Conservation (phyloP, 2,329 filamentous ascomycete genomes). For the Pseudogymnoascus sp. region DNA sequence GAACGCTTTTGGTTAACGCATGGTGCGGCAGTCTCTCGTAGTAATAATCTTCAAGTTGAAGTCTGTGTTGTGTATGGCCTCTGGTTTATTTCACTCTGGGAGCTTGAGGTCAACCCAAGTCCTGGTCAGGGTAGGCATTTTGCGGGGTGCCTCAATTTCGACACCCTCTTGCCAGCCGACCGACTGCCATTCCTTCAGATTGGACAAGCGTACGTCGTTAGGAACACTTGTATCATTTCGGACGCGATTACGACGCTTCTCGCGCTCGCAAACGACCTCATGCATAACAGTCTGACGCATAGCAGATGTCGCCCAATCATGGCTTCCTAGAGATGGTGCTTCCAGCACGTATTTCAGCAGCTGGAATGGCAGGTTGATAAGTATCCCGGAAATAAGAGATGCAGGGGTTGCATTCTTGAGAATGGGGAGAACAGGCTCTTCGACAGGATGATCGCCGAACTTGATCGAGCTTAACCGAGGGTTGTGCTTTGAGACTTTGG, state of each 20-base stretch:
- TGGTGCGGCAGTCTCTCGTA: constrained; percentile 3
- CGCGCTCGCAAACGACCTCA: constrained; percentile 47
- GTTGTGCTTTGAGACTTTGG: constrained; percentile 33
- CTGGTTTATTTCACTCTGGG: constrained; percentile 6
- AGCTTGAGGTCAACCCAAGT: constrained; percentile 24
- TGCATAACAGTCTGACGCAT: constrained; percentile 41
- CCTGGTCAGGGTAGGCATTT: constrained; percentile 17
- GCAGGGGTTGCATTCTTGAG: constrained; percentile 29
- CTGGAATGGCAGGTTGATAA: constrained; percentile 62
- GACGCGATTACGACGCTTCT: constrained; percentile 39
- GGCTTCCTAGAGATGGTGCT: constrained; percentile 44
- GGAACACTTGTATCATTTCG: constrained; percentile 19
- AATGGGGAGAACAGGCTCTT: constrained; percentile 27
- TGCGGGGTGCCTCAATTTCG: constrained; percentile 15
- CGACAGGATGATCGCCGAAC: constrained; percentile 55
- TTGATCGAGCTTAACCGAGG: constrained; percentile 55
- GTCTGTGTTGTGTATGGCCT: background rate
- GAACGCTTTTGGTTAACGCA: constrained; percentile 2
- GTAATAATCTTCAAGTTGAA: constrained; percentile 2
- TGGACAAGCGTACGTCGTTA: constrained; percentile 23
- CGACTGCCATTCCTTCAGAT: constrained; percentile 25
- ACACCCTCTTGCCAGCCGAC: constrained; percentile 30
- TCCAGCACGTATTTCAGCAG: constrained; percentile 58
- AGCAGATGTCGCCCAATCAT: constrained; percentile 40
- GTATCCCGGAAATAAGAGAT: constrained; percentile 50